Conservation (phyloP, 768 basidiomycete species). For the Lyophyllum decastes region DNA sequence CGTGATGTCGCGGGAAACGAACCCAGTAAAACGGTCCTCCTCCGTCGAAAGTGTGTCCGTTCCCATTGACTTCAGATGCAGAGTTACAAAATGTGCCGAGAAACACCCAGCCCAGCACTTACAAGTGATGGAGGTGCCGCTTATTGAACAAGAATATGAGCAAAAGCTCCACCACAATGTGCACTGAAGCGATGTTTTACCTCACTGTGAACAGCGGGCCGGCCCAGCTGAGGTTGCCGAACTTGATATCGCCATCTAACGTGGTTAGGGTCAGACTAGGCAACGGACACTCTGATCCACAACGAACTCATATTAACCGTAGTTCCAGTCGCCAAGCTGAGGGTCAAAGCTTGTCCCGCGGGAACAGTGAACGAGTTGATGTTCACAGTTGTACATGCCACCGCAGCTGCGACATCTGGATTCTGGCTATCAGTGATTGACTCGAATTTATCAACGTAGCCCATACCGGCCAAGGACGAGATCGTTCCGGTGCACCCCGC, state of each 20-base stretch:
- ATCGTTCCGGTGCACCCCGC: constrained; percentile 53
- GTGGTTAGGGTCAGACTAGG: not conserved
- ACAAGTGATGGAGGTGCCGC: constrained; percentile 53
- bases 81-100: not conserved
- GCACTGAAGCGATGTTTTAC: constrained; percentile 26
- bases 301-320: constrained; percentile 60
- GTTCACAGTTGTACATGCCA: constrained; percentile 57
- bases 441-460: not conserved
- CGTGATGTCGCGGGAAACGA: not conserved
- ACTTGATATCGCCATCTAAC: constrained; percentile 57
- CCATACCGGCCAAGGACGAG: constrained; percentile 42
- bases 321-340: constrained; percentile 46
- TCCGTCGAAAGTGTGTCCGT: constrained; percentile 42
- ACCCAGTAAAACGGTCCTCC: constrained; percentile 48
- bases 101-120: constrained; percentile 14
- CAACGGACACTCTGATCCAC: not conserved
- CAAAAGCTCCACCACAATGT: not conserved
- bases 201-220: constrained; percentile 56
- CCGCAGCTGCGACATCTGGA: constrained; percentile 50
- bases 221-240: constrained; percentile 52
- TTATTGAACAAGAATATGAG: constrained; percentile 17
- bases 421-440: not conserved
- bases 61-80: constrained; percentile 36
- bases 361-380: constrained; percentile 60
- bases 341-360: constrained; percentile 48